Base-by-base conservation (phyloP, 139 green algal genomes). In the Zygnema circumcarinatum region DNA sequence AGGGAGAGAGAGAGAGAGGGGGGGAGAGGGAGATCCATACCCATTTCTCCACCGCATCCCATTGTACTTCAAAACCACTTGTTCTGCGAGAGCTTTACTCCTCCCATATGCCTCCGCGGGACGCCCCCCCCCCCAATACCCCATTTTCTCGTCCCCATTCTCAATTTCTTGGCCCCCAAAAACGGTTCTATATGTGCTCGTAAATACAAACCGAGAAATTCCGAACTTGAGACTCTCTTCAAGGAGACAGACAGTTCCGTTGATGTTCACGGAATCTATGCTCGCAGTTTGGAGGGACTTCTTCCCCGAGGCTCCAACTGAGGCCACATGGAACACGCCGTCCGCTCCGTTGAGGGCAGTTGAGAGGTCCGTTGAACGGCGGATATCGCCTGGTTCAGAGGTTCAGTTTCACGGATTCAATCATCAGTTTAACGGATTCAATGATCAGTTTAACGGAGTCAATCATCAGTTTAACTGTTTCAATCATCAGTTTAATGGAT, bases 11-110 rank as follows among this genome's bases (percentile, higher is more conserved):
- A 16, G 47, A 16, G 16, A 62, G 47, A 62, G 47, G 16, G 47
- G 16, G 47, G 7, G 16, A 62, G 47, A 62, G 47, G 47, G 16
- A 62, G 16, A 62, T 25, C 7, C 47, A 25, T 7, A 62, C 47
- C 47, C 47, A 62, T 62, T 16, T 62, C 16, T 16, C 47, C 47
- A 62, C 7, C 7, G 47, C 16, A 7, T 7, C 16, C 47, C 47
- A 62, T 78, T 41, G 16, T 78, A 41, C 69, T 78, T 39, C 35
- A 78, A 41, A 39, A 78, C 69, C 69, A 78, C 11, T 41, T 78
- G 7, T 41, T 78, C 69, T 16, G 69, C 69, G 35, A 41, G 35
- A 41, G 11, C 16, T 41, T 78, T 78, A 41, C 69, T 78, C 69
- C 69, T 78, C 11, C 69, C 69, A 16, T 78, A 78, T 22, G 69